Evolutionary conservation across 2,329 filamentous ascomycete species (phyloP).

Genomic region (Neofusicoccum parvum): DNA sequence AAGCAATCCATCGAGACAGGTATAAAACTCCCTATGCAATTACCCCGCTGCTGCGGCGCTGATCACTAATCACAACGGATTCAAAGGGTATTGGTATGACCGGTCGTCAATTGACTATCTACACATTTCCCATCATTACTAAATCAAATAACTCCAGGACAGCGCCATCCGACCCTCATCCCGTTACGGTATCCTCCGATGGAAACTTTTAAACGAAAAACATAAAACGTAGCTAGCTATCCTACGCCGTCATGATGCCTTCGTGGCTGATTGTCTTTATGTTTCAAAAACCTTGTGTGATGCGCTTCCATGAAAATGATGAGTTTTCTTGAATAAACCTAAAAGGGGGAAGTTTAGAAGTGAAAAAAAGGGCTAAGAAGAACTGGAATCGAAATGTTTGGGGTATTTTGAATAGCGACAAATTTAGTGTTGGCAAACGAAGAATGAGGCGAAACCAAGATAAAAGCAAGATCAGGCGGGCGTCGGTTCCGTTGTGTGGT

Average conservation of each 20-base stretch:
- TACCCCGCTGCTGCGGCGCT: no score
- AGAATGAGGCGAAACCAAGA: not conserved
- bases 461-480: not conserved
- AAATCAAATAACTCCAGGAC: not conserved
- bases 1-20: no score
- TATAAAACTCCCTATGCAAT: no score
- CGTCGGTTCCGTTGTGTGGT: no score
- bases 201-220: not conserved
- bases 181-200: not conserved
- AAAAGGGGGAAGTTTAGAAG: conserved; percentile 23
- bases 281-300: not conserved
- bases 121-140: not conserved
- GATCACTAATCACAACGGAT: no score
- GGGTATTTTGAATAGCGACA: conserved; percentile 34
- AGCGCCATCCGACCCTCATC: not conserved
- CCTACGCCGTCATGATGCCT: conserved; percentile 5
- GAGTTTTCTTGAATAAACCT: not conserved
- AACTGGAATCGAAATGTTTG: conserved; percentile 49
- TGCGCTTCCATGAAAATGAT: not conserved
- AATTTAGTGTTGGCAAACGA: not conserved
- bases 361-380: conserved; percentile 42
- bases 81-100: no score
- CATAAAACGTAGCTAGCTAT: not conserved
- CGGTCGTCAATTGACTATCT: not conserved
- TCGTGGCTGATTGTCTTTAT: not conserved